Evolutionary conservation across 2,329 filamentous ascomycete genomes (phyloP), one percentile per base, ranked within the genome.

Genomic region (Alternaria infectoria): DNA sequence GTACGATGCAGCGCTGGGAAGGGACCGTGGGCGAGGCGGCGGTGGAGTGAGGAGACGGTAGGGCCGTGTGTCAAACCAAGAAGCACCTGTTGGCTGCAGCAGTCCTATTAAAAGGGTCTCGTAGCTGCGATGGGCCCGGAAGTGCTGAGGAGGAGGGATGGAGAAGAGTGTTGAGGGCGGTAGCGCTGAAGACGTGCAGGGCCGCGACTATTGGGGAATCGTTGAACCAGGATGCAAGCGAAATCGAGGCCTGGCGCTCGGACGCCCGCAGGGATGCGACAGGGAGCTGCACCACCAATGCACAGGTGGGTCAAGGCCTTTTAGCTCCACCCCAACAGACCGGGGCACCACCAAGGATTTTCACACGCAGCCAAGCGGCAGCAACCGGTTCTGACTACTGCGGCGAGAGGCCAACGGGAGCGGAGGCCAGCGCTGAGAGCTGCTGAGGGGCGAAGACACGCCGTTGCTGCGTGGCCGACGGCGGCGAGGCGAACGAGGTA

Each of bases 61-160:
- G 54, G 61, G 66, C 60, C 50, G 57, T 36, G 57, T 57, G 66
- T 69, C 63, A 62, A 65, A 68, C 58, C 64, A 61, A 57, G 54
- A 46, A 17, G 54, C 30, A 63, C 17, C 55, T 55, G 62, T 64
- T 57, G 65, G 64, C 61, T 61, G 69, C 61, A 57, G 71, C 65
- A 62, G 62, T 68, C 67, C 65, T 66, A 64, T 72, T 75, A 74
- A 73, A 74, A 75, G 74, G 70, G 66, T 61, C 63, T 70, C 62
- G 40, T 74, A 74, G 75, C 77, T 74, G 71, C 74, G 73, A 72
- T 71, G 69, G 76, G 74, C 75, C 74, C 69, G 68, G 71, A 70
- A 70, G 62, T 69, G 69, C 64, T 70, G 70, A 71, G 67, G 70
- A 69, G 65, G 60, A 69, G 66, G 64, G 64, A 67, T 56, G 65